Percentiles rank a stretch among this genome's conserved stretches.
Conservation (phyloP, 2,329 filamentous ascomycete species). For the Aspergillus tubingensis region DNA sequence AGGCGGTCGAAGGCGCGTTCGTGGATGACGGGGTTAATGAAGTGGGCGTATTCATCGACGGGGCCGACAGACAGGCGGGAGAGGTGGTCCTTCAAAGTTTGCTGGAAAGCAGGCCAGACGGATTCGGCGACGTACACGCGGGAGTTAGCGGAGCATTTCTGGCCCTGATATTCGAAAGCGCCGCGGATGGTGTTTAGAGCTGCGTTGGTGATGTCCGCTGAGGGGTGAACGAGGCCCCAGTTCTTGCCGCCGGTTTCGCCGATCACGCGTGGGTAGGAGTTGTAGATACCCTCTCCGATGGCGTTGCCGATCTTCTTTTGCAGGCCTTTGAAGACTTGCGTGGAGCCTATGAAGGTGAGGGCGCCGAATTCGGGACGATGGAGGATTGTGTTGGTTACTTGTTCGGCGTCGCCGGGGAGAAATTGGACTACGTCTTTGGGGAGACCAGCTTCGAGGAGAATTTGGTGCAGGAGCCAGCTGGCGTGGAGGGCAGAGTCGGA, state of each 20-base stretch:
- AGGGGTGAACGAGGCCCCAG: slow-evolving; percentile 78
- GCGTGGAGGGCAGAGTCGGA: slow-evolving; percentile 81
- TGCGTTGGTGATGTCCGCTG: slow-evolving; percentile 75
- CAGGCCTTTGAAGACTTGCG: slow-evolving; percentile 81
- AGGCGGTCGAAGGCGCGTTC: slow-evolving; percentile 78
- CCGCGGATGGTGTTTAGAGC: slow-evolving; percentile 79
- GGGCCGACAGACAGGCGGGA: slow-evolving; percentile 66
- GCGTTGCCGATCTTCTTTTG: slow-evolving; percentile 83
- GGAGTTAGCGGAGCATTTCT: slow-evolving; percentile 86
- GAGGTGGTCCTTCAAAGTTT: slow-evolving; percentile 65
- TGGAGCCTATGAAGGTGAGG: slow-evolving; percentile 91
- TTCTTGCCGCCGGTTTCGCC: slow-evolving; percentile 93
- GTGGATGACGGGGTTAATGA: slow-evolving; percentile 84
- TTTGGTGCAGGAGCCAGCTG: slow-evolving; percentile 86
- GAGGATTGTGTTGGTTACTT: slow-evolving; percentile 76
- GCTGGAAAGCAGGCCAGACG: slow-evolving; percentile 69
- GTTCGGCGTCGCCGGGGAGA: slow-evolving; percentile 80
- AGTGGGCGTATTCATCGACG: slow-evolving; percentile 68
- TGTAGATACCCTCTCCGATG: slow-evolving; percentile 77
- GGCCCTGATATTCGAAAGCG: slow-evolving; percentile 86
- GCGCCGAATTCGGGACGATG: slow-evolving; percentile 77
- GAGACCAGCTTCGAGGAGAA: slow-evolving; percentile 85
- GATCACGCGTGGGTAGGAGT: slow-evolving; percentile 81
- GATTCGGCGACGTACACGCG: slow-evolving; percentile 76
- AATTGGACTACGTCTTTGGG: slow-evolving; percentile 90